phyloP scores from a whole-genome alignment of 169 alveolate species.

The Sarcocystis neurona region DNA sequence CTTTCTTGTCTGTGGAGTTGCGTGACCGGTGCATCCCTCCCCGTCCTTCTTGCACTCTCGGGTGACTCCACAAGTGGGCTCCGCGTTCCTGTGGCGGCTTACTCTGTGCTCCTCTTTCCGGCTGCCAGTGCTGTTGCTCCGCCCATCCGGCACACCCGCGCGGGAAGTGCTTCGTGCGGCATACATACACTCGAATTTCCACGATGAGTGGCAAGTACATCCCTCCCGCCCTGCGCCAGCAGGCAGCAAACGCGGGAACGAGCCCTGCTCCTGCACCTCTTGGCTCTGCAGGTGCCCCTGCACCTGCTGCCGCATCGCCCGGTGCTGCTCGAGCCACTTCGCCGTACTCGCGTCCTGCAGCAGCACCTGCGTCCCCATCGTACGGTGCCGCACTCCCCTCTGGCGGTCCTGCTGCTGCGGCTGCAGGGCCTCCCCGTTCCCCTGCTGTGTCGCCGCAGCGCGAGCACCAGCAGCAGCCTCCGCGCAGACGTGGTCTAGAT shows the following conservation, averaged over 20 bases:
- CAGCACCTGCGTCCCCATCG: slow-evolving; percentile 9
- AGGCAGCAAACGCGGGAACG: neutral
- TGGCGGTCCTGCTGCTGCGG: too few species aligned
- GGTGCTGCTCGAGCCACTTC: neutral
- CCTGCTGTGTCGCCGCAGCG: neutral
- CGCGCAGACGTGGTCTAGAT: too few species aligned
- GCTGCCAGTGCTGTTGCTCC: neutral
- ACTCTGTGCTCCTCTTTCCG: neutral
- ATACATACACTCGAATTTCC: neutral
- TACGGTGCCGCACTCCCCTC: too few species aligned
- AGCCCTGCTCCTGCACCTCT: neutral
- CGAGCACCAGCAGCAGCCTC: too few species aligned
- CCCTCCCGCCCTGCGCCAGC: slow-evolving; percentile 42
- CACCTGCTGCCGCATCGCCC: neutral
- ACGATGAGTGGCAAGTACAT: slow-evolving; percentile 37
- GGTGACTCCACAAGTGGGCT: too few species aligned
- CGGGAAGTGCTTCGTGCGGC: neutral
- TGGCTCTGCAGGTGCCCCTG: neutral
- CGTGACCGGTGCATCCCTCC: too few species aligned
- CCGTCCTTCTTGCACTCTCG: too few species aligned
- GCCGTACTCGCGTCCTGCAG: neutral
- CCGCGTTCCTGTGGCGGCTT: too few species aligned
- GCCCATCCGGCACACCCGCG: neutral
- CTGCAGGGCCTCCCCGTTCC: too few species aligned
- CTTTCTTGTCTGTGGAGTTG: too few species aligned